Conservation (phyloP, 2,329 filamentous ascomycete species). For the Lasiodiplodia citricola region DNA sequence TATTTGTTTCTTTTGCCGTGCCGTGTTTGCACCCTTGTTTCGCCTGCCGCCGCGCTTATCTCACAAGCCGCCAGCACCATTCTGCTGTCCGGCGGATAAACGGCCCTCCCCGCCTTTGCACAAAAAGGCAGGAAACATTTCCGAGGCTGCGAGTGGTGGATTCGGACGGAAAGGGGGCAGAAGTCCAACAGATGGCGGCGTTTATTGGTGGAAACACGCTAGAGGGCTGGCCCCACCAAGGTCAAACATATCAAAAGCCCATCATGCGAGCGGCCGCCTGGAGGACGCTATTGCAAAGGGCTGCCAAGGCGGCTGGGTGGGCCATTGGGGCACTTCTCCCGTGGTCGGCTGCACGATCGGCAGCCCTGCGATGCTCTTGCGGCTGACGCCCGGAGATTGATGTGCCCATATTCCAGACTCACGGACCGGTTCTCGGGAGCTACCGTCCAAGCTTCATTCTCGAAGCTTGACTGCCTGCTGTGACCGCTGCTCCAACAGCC, state of each 20-base stretch:
- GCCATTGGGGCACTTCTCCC: background rate
- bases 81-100: too few relatives aligned
- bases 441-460: background rate
- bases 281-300: background rate
- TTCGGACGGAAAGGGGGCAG: background rate
- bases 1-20: background rate
- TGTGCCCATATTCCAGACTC: background rate
- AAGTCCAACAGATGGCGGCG: background rate
- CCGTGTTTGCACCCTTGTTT: background rate
- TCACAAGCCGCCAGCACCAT: background rate
- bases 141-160: background rate
- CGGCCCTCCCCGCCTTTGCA: background rate
- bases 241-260: background rate
- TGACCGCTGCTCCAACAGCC: background rate
- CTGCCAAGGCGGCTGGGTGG: conserved; percentile 6
- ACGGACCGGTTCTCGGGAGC: conserved; percentile 3
- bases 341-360: background rate
- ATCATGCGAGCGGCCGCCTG: background rate
- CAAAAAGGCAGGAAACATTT: background rate
- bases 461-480: conserved; percentile 9
- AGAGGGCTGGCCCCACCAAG: background rate
- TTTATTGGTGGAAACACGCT: conserved; percentile 22
- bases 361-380: background rate
- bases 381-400: conserved; percentile 18
- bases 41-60: background rate